Evolutionary conservation across 805 yeast species (phyloP), one percentile per base, ranked within the genome.

Genomic region (Komagataella mondaviorum): DNA sequence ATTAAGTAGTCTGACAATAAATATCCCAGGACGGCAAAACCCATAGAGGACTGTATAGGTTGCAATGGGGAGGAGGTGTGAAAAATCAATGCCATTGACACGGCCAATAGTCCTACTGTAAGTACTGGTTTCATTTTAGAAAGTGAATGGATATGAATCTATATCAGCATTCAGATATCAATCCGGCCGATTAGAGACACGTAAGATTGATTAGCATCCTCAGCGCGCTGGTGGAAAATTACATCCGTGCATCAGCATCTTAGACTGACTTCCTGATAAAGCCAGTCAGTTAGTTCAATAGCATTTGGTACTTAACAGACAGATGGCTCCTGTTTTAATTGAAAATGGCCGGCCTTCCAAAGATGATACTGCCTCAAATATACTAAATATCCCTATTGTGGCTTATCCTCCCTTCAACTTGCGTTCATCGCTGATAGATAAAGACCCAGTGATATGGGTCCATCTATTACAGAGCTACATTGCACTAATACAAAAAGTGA

Each of bases 371-470:
- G 57, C 52, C 14, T 43, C 44, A 1, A 30, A 48, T 47, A 50
- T 51, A 10, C 16, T 68, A 8, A 67, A 73, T 47, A 67, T 81
- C 3, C 87, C 87, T 2, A 75, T 84, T 6, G 84, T 85, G 17
- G 75, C 77, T 23, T 85, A 79, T 54, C 93, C 93, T 6, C 89
- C 90, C 1, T 84, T 85, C 65, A 76, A 77, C 54, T 71, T 85
- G 23, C 70, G 93, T 43, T 85, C 90, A 0, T 80, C 88, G n/a
- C 68, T 85, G 60, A 81, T 83, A 6, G 93, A 85, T 60, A 85
- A 79, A 54, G 95, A 85, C 60, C 95, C 95, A 0, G 89, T 85
- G 20, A 85, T 85, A 6, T 85, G 91, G 89, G 83, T 77, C 3
- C 88, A 84, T 61, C 65, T 83, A 18, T 64, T 85, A 16, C 87